phyloP scores from a whole-genome alignment of 2,329 filamentous ascomycete genomes.

The Alternaria gaisen region DNA sequence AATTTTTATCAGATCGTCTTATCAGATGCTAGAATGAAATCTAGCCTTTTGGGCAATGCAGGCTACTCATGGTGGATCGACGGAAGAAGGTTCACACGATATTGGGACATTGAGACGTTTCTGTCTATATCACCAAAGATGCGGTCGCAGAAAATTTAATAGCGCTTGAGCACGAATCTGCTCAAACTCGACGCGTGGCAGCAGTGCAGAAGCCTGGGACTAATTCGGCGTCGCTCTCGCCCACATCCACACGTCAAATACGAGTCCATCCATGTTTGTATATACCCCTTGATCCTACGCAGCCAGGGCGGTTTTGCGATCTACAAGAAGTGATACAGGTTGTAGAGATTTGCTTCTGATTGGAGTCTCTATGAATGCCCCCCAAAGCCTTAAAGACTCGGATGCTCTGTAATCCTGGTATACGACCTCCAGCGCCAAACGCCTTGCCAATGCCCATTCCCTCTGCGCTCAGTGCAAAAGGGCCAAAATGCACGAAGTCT shows the following conservation, averaged over 20 bases:
- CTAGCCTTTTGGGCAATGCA: neutral
- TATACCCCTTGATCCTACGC: neutral
- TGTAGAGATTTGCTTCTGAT: neutral
- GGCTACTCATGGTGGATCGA: neutral
- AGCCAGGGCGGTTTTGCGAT: neutral
- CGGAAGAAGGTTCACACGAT: neutral
- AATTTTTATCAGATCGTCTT: slow-evolving; percentile 7
- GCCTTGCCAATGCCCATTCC: slow-evolving; percentile 1
- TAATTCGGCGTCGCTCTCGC: neutral
- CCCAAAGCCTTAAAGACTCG: neutral
- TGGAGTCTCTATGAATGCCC: neutral
- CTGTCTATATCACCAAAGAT: neutral
- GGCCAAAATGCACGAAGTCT: neutral
- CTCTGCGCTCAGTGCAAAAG: neutral
- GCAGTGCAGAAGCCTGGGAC: neutral
- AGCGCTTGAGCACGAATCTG: neutral
- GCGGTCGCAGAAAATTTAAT: neutral
- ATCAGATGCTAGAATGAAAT: neutral
- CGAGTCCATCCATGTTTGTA: neutral
- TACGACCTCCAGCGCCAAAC: slow-evolving; percentile 3
- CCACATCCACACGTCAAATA: neutral
- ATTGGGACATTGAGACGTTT: neutral
- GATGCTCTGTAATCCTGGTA: neutral
- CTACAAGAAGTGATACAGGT: neutral
- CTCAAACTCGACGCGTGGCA: neutral